Evolutionary conservation across 345 rosid genomes (phyloP), one percentile per base, ranked within the genome.

Genomic region (Brassica juncea): DNA sequence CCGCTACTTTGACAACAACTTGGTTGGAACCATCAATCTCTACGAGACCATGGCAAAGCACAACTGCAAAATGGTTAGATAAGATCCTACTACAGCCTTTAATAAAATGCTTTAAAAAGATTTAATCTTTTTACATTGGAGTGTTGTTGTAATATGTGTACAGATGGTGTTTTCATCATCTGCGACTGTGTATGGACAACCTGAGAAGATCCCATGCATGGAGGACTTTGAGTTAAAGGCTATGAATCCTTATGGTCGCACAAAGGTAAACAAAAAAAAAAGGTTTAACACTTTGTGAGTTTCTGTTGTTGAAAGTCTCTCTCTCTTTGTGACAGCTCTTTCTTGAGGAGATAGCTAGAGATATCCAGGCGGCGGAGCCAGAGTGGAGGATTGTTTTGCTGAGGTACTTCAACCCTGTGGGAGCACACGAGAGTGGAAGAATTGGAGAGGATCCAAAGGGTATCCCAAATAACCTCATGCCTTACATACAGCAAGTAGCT

Each of bases 401-500:
- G 77, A 91, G 99, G 81, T 94, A 91, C 83, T 92, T 92, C 87
- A 92, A 94, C 83, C 99, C 99, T 8, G 97, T 92, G 19, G 97
- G 94, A 71, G 97, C 97, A 70, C 95, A 91, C 78, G 94, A 91
- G 84, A 94, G 99, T 73, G 97, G 97, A 61, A 84, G 80, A 76
- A 87, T 94, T 57, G 99, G 99, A 2, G 99, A 94, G 87, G 97
- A 94, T 84, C 97, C 99, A 68, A 91, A 82, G 79, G 99, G 97
- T 6, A 88, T 91, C 66, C 97, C 97, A 2, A 92, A 90, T 81
- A 92, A 92, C 82, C 97, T 92, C 70, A 92, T 94, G 95, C 97
- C 99, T 66, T 94, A 87, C 82, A 87, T 94, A 58, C 97, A 94
- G 54, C 97, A 94, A 88, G 99, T 94, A 4, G 95, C 97, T 9